Evolutionary conservation across 202 grass and related monocot species (phyloP), one percentile per base, ranked within the genome.

Genomic region (Panicum hallii): DNA sequence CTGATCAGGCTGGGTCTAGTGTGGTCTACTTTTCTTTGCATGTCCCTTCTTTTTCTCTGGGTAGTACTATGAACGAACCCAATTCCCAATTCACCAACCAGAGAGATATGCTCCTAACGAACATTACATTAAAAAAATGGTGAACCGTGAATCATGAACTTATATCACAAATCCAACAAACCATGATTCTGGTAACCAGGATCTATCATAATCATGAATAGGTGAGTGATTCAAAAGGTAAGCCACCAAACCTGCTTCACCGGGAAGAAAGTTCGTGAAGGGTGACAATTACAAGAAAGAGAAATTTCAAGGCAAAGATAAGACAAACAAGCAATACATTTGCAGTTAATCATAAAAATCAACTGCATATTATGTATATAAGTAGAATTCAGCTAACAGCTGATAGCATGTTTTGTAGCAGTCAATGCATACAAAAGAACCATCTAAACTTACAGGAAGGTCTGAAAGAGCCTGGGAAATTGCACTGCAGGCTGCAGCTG

Each of bases 401-500:
- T 56, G 13, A 47, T 47, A 22, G 43, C 26, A 32, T 7, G 11
- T 70, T 22, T 44, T 61, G 58, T 83, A 41, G 23, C 38, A 42
- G 46, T 43, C 40, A 49, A 65, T 57, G 65, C 30, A 65, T 55
- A 73, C 63, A 32, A 32, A 64, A 82, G 7, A 47, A 11, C 4
- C 4, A 26, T n/a, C 7, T 68, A 49, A 82, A 79, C 88, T 90
- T 94, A 97, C 94, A 46, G 92, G 94, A 72, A 94, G 86, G 85
- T 94, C 94, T 44, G 92, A 79, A 89, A 97, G 85, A 74, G 91
- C 83, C 74, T 94, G 89, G 36, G 86, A 70, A 82, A 97, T 92
- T 81, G 94, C 94, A 90, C 88, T 94, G 86, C 94, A 97, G 70
- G 94, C 92, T 73, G 94, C 94, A 68, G 94, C 94, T 78, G 94